Evolutionary conservation across 345 rosid genomes (phyloP), one percentile per base, ranked within the genome.

Genomic region (Aurinia saxatilis): DNA sequence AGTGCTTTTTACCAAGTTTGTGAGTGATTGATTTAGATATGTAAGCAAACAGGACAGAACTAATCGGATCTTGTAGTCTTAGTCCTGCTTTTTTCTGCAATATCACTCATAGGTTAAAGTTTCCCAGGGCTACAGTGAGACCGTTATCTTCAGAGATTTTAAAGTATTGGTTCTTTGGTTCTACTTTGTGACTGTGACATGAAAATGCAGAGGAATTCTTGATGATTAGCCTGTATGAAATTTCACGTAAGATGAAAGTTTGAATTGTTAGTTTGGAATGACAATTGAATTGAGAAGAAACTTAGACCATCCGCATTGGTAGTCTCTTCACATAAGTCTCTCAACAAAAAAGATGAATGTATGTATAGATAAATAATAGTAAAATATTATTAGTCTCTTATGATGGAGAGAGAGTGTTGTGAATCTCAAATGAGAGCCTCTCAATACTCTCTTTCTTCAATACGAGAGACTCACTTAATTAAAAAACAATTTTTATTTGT

Each of bases 161-260:
- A 37, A 18, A 57, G 18, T 57, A 57, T 13, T 35, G 8, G 15
- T 38, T 27, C 15, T 34, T 35, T 33, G 10, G 39, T 46, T 60
- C 7, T 61, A 60, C 41, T 30, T 8, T 16, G 1, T 53, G 63
- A 7, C 53, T 60, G 57, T 61, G 68, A 44, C 25, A 42, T 59
- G 57, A 67, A 39, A 47, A 57, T 57, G 51, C 44, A 21, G 45
- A 76, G 47, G 47, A 60, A 39, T 57, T 74, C 54, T 70, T 68
- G 30, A 27, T 50, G 38, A 23, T 29, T 11, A 48, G 35, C 16
- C 33, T 9, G 50, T 39, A 19, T 19, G n/a, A 40, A 56, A 46
- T 8, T 36, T 54, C 36, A 23, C 19, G 55, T 10, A 42, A 23
- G 38, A 23, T 34, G 17, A 35, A 10, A 1, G 16, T 54, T 33